A percentile compares a stretch with the other conserved stretches of the same genome.
phyloP scores from a whole-genome alignment of 2,329 filamentous ascomycete genomes.

The Microdochium trichocladiopsis region DNA sequence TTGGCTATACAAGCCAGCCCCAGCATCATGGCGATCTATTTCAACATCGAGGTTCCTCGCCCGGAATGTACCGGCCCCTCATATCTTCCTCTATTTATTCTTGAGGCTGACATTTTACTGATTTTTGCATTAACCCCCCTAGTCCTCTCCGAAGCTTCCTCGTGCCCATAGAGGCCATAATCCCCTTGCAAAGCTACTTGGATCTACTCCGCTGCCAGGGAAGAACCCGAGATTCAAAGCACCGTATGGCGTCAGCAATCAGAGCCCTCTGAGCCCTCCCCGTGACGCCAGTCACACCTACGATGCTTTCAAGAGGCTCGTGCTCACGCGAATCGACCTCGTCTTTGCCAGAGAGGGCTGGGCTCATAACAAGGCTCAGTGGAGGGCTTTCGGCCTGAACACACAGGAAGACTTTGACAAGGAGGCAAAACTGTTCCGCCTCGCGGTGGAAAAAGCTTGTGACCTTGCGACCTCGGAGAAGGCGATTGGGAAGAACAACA shows the following conservation, averaged over 20 bases:
- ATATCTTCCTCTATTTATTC: no score
- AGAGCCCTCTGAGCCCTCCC: not conserved
- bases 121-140: no score
- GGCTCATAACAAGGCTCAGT: slow-evolving; percentile 14
- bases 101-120: no score
- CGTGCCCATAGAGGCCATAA: no score
- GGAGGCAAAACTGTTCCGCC: slow-evolving; percentile 37
- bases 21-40: slow-evolving; percentile 5
- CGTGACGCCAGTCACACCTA: slow-evolving; percentile 9
- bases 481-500: slow-evolving; percentile 29
- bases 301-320: slow-evolving; percentile 14
- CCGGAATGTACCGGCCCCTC: no score
- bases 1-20: not conserved
- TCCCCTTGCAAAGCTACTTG: no score
- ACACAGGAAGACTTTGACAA: slow-evolving; percentile 33
- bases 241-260: no score
- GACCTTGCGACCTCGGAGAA: slow-evolving; percentile 29
- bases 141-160: no score
- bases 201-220: no score
- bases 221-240: no score
- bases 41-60: slow-evolving; percentile 10
- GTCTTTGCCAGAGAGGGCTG: slow-evolving; percentile 22
- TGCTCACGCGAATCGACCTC: slow-evolving; percentile 21
- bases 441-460: slow-evolving; percentile 36
- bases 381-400: slow-evolving; percentile 25